phyloP scores from a whole-genome alignment of 2,329 filamentous ascomycete species.

The Amesomyces nigricolor region DNA sequence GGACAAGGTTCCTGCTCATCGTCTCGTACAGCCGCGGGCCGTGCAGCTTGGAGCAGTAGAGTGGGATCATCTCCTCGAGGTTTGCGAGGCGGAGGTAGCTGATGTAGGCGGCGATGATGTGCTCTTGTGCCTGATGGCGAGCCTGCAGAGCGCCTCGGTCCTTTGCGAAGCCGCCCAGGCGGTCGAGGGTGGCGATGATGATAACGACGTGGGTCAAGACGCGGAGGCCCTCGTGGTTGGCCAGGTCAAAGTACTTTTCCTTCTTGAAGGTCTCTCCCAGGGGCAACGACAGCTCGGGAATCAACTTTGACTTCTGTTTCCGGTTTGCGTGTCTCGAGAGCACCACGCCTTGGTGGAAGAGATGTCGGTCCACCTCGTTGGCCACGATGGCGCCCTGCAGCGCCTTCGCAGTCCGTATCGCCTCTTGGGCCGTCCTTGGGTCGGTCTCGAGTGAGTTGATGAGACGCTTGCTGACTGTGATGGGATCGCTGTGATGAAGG shows the following conservation, averaged over 20 bases:
- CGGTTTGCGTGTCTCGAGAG: constrained; percentile 46
- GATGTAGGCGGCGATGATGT: constrained; percentile 75
- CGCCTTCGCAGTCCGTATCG: constrained; percentile 40
- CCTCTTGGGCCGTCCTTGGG: constrained; percentile 50
- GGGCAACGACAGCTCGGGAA: constrained; percentile 35
- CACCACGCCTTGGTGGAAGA: constrained; percentile 53
- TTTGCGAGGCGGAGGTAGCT: constrained; percentile 67
- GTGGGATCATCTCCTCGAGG: constrained; percentile 72
- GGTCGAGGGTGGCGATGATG: constrained; percentile 62
- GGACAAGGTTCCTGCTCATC: constrained; percentile 70
- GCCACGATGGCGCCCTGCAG: constrained; percentile 72
- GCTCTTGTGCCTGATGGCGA: constrained; percentile 53
- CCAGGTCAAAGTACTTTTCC: constrained; percentile 47
- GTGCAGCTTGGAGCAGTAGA: constrained; percentile 79
- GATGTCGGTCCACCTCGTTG: constrained; percentile 51
- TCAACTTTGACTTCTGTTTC: constrained; percentile 38
- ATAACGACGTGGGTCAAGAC: constrained; percentile 62
- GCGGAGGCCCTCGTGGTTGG: constrained; percentile 60
- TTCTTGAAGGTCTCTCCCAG: constrained; percentile 35
- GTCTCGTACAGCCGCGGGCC: constrained; percentile 60
- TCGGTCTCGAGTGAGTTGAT: constrained; percentile 55
- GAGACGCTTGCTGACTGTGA: constrained; percentile 51
- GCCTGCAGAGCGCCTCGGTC: constrained; percentile 35
- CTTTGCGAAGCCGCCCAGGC: constrained; percentile 32
- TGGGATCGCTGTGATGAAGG: constrained; percentile 53